Conservation (phyloP, 129 eudicot species). For the Deinandra increscens region DNA sequence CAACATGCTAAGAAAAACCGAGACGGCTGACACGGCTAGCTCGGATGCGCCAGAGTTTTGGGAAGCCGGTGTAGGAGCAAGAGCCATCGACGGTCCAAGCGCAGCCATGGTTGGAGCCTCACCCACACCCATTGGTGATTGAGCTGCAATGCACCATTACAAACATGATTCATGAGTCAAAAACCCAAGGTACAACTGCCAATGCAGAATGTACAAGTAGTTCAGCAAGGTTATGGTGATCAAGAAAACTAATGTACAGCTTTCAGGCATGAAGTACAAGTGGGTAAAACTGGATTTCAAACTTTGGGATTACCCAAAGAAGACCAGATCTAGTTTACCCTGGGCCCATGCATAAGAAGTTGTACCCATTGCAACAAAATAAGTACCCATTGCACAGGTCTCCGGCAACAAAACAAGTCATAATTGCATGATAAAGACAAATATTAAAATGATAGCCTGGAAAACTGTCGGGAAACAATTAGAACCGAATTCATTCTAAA, state of each 20-base stretch:
- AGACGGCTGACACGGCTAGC: conserved; percentile 1
- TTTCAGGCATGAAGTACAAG: too few species aligned
- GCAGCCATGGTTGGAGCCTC: conserved; percentile 31
- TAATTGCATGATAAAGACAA: conserved; percentile 5
- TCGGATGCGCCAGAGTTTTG: conserved; percentile 24
- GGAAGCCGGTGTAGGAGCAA: conserved; percentile 31
- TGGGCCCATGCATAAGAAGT: conserved; percentile 22
- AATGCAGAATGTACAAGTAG: conserved; percentile 5
- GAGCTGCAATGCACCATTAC: too few species aligned
- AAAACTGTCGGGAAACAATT: conserved; percentile 22
- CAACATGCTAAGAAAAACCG: conserved; percentile 20
- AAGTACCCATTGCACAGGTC: too few species aligned
- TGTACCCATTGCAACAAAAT: conserved; percentile 31
- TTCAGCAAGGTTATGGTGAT: too few species aligned
- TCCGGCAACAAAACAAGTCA: too few species aligned
- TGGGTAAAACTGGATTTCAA: too few species aligned
- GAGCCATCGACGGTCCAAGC: conserved; percentile 23
- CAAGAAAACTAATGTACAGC: too few species aligned
- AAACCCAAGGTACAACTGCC: not conserved
- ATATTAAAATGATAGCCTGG: conserved; percentile 21
- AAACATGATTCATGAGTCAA: too few species aligned
- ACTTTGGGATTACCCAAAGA: too few species aligned
- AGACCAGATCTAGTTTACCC: conserved; percentile 24
- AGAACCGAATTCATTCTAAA: conserved; percentile 22
- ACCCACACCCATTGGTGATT: too few species aligned